Percentiles rank a stretch among this genome's conserved stretches.
Evolutionary conservation across 78 protist species (phyloP).

Genomic region (Diacronema lutheri): DNA sequence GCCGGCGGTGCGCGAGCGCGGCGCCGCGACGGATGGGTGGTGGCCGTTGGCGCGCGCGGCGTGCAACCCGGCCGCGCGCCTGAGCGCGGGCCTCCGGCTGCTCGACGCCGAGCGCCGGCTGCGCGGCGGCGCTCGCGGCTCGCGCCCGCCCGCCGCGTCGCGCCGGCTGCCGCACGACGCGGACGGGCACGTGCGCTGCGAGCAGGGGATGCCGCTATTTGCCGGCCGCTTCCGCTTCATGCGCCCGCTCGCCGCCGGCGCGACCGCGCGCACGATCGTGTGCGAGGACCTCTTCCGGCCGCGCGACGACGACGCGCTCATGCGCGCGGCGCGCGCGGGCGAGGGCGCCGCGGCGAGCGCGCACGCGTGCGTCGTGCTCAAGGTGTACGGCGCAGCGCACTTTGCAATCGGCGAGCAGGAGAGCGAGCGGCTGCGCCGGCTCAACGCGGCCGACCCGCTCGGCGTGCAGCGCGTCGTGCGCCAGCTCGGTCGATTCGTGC

Average conservation of each 20-base stretch:
- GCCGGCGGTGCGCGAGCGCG: too few species aligned
- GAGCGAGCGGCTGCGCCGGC: not conserved
- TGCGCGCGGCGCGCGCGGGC: not conserved
- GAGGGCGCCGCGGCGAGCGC: too few species aligned
- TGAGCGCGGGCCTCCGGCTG: too few species aligned
- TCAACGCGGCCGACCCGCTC: not conserved
- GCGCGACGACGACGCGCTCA: not conserved
- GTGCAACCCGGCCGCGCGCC: too few species aligned
- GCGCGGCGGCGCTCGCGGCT: too few species aligned
- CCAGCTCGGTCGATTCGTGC: not conserved
- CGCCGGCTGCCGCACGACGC: too few species aligned
- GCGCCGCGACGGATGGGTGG: too few species aligned
- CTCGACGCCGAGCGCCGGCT: too few species aligned
- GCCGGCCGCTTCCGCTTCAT: not conserved
- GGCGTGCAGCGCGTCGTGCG: not conserved
- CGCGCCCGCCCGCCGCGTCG: too few species aligned
- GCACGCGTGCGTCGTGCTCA: not conserved
- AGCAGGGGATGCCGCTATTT: not conserved
- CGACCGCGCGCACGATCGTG: not conserved
- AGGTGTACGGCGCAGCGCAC: not conserved
- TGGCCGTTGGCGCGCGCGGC: too few species aligned
- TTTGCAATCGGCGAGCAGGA: constrained; percentile 3
- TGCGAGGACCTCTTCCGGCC: not conserved
- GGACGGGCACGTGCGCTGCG: not conserved
- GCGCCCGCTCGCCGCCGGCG: not conserved